Evolutionary conservation across 306 rosid species (phyloP).

Genomic region (Vigna hirtella): DNA sequence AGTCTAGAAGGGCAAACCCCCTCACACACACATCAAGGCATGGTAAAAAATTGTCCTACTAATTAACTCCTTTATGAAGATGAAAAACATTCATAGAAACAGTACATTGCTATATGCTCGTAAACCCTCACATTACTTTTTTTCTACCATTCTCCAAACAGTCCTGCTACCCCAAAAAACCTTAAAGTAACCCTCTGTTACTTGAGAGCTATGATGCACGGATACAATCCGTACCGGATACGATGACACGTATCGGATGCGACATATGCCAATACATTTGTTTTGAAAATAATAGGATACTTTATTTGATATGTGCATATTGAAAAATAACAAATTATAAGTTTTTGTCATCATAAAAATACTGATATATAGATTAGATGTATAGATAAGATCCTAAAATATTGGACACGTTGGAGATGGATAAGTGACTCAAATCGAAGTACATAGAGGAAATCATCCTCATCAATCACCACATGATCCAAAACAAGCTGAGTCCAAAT

Average conservation of each 20-base stretch:
- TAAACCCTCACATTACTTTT: not conserved
- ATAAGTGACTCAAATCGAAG: too few relatives aligned
- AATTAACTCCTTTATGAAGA: not conserved
- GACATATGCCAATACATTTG: too few relatives aligned
- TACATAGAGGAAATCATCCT: not conserved
- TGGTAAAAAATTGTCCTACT: not conserved
- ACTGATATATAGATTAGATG: too few relatives aligned
- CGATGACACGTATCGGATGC: too few relatives aligned
- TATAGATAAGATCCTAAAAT: too few relatives aligned
- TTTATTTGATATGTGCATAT: too few relatives aligned
- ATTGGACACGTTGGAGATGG: too few relatives aligned
- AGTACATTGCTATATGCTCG: not conserved
- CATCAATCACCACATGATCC: slow-evolving; percentile 16
- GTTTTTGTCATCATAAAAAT: too few relatives aligned
- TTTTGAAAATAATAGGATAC: too few relatives aligned
- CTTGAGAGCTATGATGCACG: not conserved
- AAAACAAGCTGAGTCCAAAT: not conserved
- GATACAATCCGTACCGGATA: too few relatives aligned
- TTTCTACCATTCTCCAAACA: not conserved
- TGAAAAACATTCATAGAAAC: not conserved
- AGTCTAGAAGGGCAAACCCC: not conserved
- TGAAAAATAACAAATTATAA: too few relatives aligned
- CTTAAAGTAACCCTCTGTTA: not conserved
- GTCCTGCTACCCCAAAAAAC: not conserved
- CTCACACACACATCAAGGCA: not conserved